Evolutionary conservation across 2,329 filamentous ascomycete species (phyloP).

Genomic region (Didymella pomorum): DNA sequence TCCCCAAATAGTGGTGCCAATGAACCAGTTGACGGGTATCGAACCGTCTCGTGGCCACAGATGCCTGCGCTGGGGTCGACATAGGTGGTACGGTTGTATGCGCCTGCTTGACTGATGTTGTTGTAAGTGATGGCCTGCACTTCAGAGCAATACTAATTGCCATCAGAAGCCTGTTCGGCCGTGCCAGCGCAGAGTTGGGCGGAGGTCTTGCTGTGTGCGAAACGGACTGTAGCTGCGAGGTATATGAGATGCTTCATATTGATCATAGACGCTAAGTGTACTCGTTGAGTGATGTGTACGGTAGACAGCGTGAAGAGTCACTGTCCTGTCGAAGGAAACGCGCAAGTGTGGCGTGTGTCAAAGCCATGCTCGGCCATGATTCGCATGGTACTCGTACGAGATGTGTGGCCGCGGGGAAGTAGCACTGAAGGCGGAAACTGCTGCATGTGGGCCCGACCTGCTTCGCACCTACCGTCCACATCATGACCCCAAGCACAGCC

Average conservation of each 20-base stretch:
- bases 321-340: not conserved
- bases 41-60: slow-evolving; percentile 62
- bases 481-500: not conserved
- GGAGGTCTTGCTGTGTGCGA: slow-evolving; percentile 36
- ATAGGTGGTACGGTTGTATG: slow-evolving; percentile 69
- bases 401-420: not conserved
- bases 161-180: slow-evolving; percentile 48
- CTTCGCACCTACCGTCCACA: not conserved
- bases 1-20: slow-evolving; percentile 75
- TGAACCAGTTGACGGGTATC: slow-evolving; percentile 67
- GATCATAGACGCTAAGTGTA: slow-evolving; percentile 17
- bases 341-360: not conserved
- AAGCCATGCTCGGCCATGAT: not conserved
- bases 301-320: not conserved
- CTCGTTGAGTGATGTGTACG: slow-evolving; percentile 15
- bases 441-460: not conserved
- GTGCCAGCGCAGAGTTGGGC: slow-evolving; percentile 47
- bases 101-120: slow-evolving; percentile 66
- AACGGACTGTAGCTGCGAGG: slow-evolving; percentile 21
- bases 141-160: slow-evolving; percentile 72
- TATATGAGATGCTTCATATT: slow-evolving; percentile 34
- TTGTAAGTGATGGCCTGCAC: slow-evolving; percentile 74
- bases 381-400: slow-evolving; percentile 3
- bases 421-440: not conserved
- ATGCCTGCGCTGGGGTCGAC: slow-evolving; percentile 65